phyloP scores from a whole-genome alignment of 1,284 basidiomycete genomes.

The Porphyrellus sp. region DNA sequence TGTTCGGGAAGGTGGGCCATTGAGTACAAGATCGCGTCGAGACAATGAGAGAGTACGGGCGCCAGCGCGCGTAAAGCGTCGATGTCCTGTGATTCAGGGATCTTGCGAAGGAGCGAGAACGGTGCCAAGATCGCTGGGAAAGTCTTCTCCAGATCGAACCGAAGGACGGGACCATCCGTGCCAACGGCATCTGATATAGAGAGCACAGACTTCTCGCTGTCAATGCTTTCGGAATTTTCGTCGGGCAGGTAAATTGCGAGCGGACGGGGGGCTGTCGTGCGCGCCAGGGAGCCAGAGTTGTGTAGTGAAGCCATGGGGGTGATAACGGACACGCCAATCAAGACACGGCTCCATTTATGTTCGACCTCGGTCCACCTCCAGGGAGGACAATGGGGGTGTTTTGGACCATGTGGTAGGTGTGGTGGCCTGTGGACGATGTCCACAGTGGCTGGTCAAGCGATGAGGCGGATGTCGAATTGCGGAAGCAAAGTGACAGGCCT shows the following conservation, averaged over 20 bases:
- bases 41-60: constrained; percentile 22
- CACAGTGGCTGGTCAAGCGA: too few species aligned
- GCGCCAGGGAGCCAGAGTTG: constrained; percentile 14
- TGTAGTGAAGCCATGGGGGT: constrained; percentile 12
- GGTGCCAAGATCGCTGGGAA: constrained; percentile 34
- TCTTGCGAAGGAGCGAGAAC: constrained; percentile 22
- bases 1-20: constrained; percentile 23
- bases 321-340: neutral
- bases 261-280: neutral
- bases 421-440: constrained; percentile 3
- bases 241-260: neutral
- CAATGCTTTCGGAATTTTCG: constrained; percentile 14
- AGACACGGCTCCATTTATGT: constrained; percentile 5
- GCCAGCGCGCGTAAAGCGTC: constrained; percentile 30
- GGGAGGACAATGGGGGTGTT: constrained; percentile 19
- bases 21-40: constrained; percentile 31
- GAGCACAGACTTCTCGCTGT: constrained; percentile 14
- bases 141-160: constrained; percentile 32
- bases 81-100: constrained; percentile 26
- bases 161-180: neutral
- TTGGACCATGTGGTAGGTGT: constrained; percentile 2
- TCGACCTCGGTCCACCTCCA: constrained; percentile 16
- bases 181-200: constrained; percentile 8
- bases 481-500: neutral
- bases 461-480: constrained; percentile 5